Conservation (phyloP, 1,139 yeast genomes). For the Yamadazyma trypodendri region DNA sequence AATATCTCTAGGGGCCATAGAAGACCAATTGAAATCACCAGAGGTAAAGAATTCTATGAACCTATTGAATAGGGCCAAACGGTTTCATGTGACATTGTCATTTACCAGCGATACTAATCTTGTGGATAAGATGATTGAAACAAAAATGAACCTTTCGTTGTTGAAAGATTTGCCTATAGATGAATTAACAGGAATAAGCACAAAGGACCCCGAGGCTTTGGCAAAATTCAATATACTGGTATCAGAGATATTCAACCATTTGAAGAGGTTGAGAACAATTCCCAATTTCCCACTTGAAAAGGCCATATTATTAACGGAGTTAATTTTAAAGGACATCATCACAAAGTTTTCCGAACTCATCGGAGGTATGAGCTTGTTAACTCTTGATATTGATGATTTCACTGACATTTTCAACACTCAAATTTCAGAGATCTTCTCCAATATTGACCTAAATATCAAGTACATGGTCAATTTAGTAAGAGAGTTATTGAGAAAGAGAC, state of each 20-base stretch:
- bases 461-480: constrained; percentile 54
- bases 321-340: constrained; percentile 41
- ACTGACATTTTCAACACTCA: constrained; percentile 16
- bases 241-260: constrained; percentile 53
- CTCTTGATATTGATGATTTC: constrained; percentile 26
- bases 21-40: constrained; percentile 54
- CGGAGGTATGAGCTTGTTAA: constrained; percentile 24
- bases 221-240: constrained; percentile 47
- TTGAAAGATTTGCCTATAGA: constrained; percentile 71
- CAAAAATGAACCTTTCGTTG: constrained; percentile 58
- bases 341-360: constrained; percentile 24
- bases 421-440: constrained; percentile 19
- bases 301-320: constrained; percentile 63
- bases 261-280: constrained; percentile 56
- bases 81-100: constrained; percentile 76
- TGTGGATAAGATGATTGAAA: constrained; percentile 51
- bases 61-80: constrained; percentile 64
- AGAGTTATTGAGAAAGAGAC: constrained; percentile 71
- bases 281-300: constrained; percentile 63
- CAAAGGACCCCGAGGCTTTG: constrained; percentile 31
- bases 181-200: constrained; percentile 51
- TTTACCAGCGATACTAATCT: constrained; percentile 75
- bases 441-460: constrained; percentile 36
- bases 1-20: constrained; percentile 53
- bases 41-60: constrained; percentile 61